A percentile compares a stretch with the other conserved stretches of the same genome.
Evolutionary conservation across 1,139 yeast species (phyloP).

Genomic region (Magnusiomyces sp.): DNA sequence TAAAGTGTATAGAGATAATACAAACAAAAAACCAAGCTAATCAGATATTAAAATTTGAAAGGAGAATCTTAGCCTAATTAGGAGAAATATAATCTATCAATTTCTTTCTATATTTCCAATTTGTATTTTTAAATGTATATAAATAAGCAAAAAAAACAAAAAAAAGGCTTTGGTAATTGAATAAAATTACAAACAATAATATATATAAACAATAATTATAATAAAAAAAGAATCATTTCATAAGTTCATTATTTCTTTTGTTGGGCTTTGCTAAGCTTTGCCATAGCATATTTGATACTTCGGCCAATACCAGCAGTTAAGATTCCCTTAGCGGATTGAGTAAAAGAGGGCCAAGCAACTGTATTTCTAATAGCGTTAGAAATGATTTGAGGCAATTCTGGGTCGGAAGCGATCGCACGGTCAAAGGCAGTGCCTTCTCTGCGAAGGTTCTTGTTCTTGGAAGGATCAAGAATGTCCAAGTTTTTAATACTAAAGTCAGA

Average conservation of each 20-base stretch:
- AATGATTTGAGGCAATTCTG: constrained; percentile 35
- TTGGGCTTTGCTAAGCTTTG: constrained; percentile 42
- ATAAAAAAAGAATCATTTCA: not conserved
- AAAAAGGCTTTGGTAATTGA: not conserved
- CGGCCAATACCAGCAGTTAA: constrained; percentile 77
- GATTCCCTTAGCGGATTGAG: constrained; percentile 76
- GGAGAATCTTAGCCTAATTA: no score
- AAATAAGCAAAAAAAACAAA: not conserved
- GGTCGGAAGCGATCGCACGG: constrained; percentile 36
- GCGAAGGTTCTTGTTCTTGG: not conserved
- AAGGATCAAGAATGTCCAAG: not conserved
- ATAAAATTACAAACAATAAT: not conserved
- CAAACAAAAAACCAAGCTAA: no score
- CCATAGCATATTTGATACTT: constrained; percentile 68
- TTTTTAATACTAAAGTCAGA: constrained; percentile 1
- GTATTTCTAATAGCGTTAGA: constrained; percentile 45
- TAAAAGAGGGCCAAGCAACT: constrained; percentile 58
- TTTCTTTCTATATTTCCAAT: no score
- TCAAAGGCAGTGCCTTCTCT: constrained; percentile 27
- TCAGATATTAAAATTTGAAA: no score
- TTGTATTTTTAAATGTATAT: no score
- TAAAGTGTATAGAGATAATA: constrained; percentile 29
- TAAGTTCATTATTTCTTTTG: constrained; percentile 10
- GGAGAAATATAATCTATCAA: no score
- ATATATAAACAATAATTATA: not conserved